A percentile compares a stretch with the other conserved stretches of the same genome.
These are phyloP conservation scores for Podospora pseudopauciseta DNA, from an alignment of 495 filamentous ascomycete species.

Conservation along the genomic window DNA sequence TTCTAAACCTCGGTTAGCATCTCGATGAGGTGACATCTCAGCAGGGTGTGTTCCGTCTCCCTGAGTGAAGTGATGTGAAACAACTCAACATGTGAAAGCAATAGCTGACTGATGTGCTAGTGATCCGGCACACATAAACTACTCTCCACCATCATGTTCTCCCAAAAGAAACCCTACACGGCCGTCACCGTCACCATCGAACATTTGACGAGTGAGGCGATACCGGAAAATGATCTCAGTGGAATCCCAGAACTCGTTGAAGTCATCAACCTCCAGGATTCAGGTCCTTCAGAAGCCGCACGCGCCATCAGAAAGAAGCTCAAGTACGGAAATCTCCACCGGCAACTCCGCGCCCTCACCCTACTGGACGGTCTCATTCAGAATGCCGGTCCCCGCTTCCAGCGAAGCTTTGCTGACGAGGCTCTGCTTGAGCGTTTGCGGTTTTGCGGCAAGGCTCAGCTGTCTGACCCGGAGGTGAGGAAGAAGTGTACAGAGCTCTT, in stretches of 20 bases:
- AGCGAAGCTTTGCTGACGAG: conserved; percentile 84
- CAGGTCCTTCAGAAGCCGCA: conserved; percentile 85
- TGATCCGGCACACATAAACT: neutral
- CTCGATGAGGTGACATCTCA: neutral
- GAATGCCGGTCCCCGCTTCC: conserved; percentile 87
- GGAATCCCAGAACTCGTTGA: conserved; percentile 94
- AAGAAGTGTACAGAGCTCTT: conserved; percentile 84
- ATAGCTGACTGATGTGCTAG: neutral
- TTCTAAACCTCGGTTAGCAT: neutral
- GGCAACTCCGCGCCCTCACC: conserved; percentile 83
- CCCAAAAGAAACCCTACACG: conserved; percentile 87
- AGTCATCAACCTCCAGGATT: conserved; percentile 82
- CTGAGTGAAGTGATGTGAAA: neutral
- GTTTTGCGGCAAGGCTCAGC: conserved; percentile 76
- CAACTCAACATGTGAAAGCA: neutral
- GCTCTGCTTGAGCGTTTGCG: conserved; percentile 90
- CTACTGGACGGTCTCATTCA: conserved; percentile 93
- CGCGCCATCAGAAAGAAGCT: conserved; percentile 96
- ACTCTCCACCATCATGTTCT: conserved; percentile 35
- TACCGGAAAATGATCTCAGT: conserved; percentile 83
- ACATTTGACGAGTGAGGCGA: conserved; percentile 80
- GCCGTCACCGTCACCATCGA: conserved; percentile 94
- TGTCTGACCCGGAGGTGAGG: conserved; percentile 81
- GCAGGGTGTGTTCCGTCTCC: neutral
- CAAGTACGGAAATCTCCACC: conserved; percentile 93